Percentiles rank a stretch among this genome's conserved stretches.
These are phyloP conservation scores for Trichoderma sp. DNA, from an alignment of 2,329 filamentous ascomycete species.

Conservation along the genomic window DNA sequence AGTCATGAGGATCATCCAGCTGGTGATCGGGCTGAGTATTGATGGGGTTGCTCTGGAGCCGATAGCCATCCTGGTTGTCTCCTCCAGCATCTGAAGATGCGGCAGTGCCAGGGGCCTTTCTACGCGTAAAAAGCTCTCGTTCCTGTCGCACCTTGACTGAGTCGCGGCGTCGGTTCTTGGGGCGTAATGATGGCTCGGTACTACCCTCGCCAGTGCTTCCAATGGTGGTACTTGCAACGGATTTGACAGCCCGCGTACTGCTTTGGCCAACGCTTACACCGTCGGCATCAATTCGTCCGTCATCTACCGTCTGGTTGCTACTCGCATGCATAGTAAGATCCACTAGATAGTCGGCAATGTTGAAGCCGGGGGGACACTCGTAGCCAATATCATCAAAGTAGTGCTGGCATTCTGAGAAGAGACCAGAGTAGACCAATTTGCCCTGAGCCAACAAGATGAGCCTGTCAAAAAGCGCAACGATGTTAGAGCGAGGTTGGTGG, in stretches of 20 bases:
- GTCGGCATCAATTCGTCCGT: conserved; percentile 58
- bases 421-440: conserved; percentile 89
- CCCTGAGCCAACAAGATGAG: conserved; percentile 90
- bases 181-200: conserved; percentile 65
- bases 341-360: conserved; percentile 96
- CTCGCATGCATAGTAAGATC: conserved; percentile 97
- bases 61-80: conserved; percentile 56
- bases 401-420: conserved; percentile 82
- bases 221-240: conserved; percentile 81
- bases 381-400: conserved; percentile 96
- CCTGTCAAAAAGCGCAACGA: conserved; percentile 94
- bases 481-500: conserved; percentile 96
- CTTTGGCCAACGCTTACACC: conserved; percentile 75
- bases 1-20: conserved; percentile 70
- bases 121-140: conserved; percentile 84
- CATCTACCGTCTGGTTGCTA: conserved; percentile 58
- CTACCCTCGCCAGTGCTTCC: conserved; percentile 73
- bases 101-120: conserved; percentile 67
- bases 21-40: conserved; percentile 58
- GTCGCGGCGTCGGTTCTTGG: conserved; percentile 71
- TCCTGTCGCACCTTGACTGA: conserved; percentile 88
- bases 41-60: conserved; percentile 52
- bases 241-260: conserved; percentile 87
- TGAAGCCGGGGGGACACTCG: conserved; percentile 92
- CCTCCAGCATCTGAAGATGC: conserved; percentile 61